A percentile compares a stretch with the other conserved stretches of the same genome.
Conservation (phyloP, 2,329 filamentous ascomycete genomes). For the Achaetomium macrosporum region DNA sequence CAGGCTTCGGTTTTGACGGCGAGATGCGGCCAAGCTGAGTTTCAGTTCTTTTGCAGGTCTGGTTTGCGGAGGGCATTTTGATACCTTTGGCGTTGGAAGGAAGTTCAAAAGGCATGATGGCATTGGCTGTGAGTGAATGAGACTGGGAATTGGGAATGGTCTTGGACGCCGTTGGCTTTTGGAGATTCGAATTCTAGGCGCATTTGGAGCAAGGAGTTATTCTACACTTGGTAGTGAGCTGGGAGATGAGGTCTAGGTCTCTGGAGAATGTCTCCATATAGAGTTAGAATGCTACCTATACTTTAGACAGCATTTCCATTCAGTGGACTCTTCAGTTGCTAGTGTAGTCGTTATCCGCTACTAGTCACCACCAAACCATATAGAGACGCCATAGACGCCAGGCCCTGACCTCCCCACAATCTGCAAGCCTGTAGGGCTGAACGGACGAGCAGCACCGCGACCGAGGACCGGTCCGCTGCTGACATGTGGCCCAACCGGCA, state of each 20-base stretch:
- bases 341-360: no score
- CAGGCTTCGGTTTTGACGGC: background rate
- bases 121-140: conserved; percentile 4
- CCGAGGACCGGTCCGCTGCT: conserved; percentile 1
- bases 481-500: background rate
- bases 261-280: no score
- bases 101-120: background rate
- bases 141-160: background rate
- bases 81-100: background rate
- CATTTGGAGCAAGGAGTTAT: background rate
- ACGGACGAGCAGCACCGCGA: background rate
- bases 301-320: no score
- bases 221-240: no score
- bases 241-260: no score
- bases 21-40: background rate
- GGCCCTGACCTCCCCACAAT: no score
- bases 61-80: background rate
- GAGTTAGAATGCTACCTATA: no score
- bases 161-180: background rate
- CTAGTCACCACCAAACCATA: no score
- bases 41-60: background rate
- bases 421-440: no score
- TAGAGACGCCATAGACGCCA: no score
- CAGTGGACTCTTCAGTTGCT: no score
- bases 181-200: background rate